These are phyloP conservation scores for Leccinum uliginosum DNA, from an alignment of 768 basidiomycete species.

Conservation along the genomic window DNA sequence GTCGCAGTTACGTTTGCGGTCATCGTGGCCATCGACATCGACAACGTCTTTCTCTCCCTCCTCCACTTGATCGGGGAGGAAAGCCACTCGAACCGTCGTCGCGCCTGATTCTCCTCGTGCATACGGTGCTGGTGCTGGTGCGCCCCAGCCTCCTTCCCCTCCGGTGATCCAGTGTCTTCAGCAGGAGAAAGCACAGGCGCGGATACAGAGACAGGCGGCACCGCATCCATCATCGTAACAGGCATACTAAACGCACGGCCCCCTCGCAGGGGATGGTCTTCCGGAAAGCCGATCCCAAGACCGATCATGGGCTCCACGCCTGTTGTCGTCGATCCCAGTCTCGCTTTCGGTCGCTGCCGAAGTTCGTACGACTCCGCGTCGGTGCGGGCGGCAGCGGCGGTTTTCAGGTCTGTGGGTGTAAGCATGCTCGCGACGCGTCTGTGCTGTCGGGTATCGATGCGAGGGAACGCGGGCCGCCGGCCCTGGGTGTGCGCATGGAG, in stretches of 20 bases:
- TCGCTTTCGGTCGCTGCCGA: too few relatives aligned
- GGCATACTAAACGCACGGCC: slow-evolving; percentile 21
- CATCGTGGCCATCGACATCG: too few relatives aligned
- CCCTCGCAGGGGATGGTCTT: slow-evolving; percentile 15
- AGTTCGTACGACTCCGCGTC: background rate
- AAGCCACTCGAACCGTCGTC: background rate
- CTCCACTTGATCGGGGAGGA: background rate
- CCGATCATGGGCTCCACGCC: slow-evolving; percentile 16
- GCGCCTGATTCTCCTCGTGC: background rate
- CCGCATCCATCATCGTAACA: background rate
- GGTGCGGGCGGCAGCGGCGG: background rate
- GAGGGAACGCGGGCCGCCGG: slow-evolving; percentile 16
- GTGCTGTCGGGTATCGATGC: slow-evolving; percentile 24
- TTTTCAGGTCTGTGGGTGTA: slow-evolving; percentile 6
- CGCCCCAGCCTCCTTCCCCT: background rate
- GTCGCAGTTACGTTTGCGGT: too few relatives aligned
- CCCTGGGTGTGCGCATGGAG: background rate
- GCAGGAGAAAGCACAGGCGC: background rate
- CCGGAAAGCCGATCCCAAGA: slow-evolving; percentile 26
- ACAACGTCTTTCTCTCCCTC: background rate
- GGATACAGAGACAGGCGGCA: too few relatives aligned
- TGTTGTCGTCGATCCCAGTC: background rate
- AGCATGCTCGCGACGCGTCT: slow-evolving; percentile 25
- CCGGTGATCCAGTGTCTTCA: background rate
- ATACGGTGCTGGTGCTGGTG: background rate